These are phyloP conservation scores for Eimeria brunetti DNA, from an alignment of 169 alveolate genomes.

Conservation along the genomic window DNA sequence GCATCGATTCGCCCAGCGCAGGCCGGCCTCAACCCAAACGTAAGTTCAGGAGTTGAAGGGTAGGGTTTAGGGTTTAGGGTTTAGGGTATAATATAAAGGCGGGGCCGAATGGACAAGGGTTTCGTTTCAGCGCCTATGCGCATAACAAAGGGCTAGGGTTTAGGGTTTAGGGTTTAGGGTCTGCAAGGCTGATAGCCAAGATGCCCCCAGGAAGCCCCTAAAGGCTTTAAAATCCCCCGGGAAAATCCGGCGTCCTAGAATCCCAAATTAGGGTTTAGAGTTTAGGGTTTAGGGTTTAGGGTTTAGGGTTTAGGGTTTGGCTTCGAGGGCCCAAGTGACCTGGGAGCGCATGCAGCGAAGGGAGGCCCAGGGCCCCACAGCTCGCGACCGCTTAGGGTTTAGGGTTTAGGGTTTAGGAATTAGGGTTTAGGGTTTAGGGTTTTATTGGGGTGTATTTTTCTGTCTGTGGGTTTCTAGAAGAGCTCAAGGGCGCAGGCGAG, in stretches of 20 bases:
- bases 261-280: background rate
- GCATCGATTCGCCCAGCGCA: background rate
- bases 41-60: too few species aligned
- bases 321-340: background rate
- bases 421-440: constrained; percentile 32
- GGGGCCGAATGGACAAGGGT: background rate
- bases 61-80: background rate
- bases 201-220: background rate
- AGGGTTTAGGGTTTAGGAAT: background rate
- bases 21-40: background rate
- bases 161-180: constrained; percentile 6
- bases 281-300: too few species aligned
- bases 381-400: background rate
- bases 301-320: too few species aligned
- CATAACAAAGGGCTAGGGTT: background rate
- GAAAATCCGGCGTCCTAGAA: background rate
- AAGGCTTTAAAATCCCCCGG: background rate
- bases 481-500: background rate
- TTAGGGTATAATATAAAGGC: background rate
- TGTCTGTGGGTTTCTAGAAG: background rate
- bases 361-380: constrained; percentile 24
- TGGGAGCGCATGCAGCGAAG: background rate
- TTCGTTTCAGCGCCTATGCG: background rate
- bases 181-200: background rate
- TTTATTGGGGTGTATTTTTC: background rate